These are phyloP conservation scores for Aspergillus sp. DNA, from an alignment of 2,329 filamentous ascomycete genomes.

Conservation along the genomic window DNA sequence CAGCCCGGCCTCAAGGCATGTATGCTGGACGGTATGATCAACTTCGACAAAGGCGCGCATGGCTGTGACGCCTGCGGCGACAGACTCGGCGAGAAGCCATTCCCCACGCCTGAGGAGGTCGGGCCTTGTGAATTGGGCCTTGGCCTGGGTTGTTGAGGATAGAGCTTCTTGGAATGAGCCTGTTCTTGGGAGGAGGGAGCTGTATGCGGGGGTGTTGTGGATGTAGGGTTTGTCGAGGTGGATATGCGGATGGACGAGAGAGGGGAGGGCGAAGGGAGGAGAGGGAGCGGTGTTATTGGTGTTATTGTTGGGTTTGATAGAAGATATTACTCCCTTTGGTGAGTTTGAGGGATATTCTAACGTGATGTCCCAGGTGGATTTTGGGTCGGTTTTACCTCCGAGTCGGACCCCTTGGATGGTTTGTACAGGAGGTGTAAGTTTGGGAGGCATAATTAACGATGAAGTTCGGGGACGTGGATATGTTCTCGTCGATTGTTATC, in stretches of 20 bases:
- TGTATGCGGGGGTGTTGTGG: conserved; percentile 51
- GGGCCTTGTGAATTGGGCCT: conserved; percentile 63
- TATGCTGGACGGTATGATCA: conserved; percentile 63
- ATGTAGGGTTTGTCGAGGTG: conserved; percentile 64
- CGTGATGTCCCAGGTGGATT: conserved; percentile 40
- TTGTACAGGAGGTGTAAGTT: conserved; percentile 20
- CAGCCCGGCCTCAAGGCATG: conserved; percentile 62
- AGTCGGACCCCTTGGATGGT: conserved; percentile 36
- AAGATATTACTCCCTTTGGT: conserved; percentile 10
- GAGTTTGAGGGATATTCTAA: conserved; percentile 20
- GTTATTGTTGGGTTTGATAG: conserved; percentile 34
- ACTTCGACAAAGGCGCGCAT: conserved; percentile 75
- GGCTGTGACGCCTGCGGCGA: conserved; percentile 67
- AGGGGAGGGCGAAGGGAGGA: conserved; percentile 51
- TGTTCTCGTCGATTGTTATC: background rate
- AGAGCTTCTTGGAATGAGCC: conserved; percentile 72
- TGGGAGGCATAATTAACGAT: conserved; percentile 15
- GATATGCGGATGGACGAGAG: conserved; percentile 73
- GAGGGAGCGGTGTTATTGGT: conserved; percentile 16
- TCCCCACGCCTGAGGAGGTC: conserved; percentile 69
- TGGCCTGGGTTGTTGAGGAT: conserved; percentile 61
- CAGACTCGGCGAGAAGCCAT: conserved; percentile 68
- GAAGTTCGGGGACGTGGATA: too few species aligned
- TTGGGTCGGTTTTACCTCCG: conserved; percentile 20
- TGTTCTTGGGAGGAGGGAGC: conserved; percentile 60